phyloP scores from a whole-genome alignment of 2,329 filamentous ascomycete genomes.

The Diaporthe citri region DNA sequence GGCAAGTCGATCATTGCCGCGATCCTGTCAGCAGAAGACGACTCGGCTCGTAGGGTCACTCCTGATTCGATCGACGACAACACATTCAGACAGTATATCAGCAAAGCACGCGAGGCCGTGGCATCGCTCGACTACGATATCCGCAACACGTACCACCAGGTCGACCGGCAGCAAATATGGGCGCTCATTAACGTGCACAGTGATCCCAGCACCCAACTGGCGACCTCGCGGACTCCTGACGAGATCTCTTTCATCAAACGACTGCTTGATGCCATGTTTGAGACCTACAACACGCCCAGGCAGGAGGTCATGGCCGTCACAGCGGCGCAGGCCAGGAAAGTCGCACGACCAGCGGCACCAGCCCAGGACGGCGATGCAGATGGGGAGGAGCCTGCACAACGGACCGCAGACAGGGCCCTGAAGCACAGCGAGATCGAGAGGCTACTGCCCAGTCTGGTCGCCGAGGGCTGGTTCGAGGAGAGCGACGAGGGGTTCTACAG shows the following conservation, averaged over 20 bases:
- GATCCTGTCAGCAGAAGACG: conserved; percentile 73
- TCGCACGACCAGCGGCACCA: conserved; percentile 66
- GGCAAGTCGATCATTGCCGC: conserved; percentile 80
- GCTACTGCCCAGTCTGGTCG: conserved; percentile 76
- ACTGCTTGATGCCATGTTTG: conserved; percentile 91
- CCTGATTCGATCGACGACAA: conserved; percentile 75
- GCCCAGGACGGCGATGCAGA: conserved; percentile 49
- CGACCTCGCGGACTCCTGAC: conserved; percentile 82
- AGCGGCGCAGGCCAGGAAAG: conserved; percentile 81
- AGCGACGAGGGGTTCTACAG: conserved; percentile 80
- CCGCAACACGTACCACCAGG: conserved; percentile 78
- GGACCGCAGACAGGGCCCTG: conserved; percentile 66
- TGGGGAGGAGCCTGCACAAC: conserved; percentile 50
- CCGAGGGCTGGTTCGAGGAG: conserved; percentile 87
- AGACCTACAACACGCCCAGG: conserved; percentile 83
- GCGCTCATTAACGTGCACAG: conserved; percentile 90
- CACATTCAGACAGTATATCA: conserved; percentile 77
- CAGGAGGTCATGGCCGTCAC: conserved; percentile 87
- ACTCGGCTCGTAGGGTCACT: conserved; percentile 55
- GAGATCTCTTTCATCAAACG: conserved; percentile 93
- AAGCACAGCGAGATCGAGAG: conserved; percentile 83
- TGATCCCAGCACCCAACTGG: conserved; percentile 87
- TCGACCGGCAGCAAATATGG: conserved; percentile 75
- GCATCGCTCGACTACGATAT: conserved; percentile 91
- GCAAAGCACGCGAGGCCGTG: conserved; percentile 77